Conservation (phyloP, 306 rosid species). For the Rosa lucieae region DNA sequence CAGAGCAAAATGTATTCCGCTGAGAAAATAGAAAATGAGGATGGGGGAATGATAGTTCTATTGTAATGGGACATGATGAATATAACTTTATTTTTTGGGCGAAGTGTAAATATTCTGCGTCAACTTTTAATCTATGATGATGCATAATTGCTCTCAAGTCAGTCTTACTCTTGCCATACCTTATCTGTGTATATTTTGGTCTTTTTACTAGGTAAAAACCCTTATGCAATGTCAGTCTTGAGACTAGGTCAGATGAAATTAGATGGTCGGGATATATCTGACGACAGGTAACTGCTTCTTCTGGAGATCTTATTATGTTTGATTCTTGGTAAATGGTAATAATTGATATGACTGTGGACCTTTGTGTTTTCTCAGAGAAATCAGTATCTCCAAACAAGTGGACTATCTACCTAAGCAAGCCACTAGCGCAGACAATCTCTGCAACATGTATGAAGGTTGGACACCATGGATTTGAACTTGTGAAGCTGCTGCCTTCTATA, state of each 20-base stretch:
- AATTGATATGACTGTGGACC: conserved; percentile 22
- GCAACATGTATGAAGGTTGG: conserved; percentile 99
- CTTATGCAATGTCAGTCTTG: conserved; percentile 77
- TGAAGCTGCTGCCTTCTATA: conserved; percentile 27
- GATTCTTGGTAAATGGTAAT: conserved; percentile 5
- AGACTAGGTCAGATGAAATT: conserved; percentile 88
- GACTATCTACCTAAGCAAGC: conserved; percentile 94
- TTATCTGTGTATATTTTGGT: conserved; percentile 19
- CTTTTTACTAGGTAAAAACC: conserved; percentile 65
- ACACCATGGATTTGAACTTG: conserved; percentile 91
- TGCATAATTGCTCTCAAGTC: background rate
- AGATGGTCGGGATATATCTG: conserved; percentile 73
- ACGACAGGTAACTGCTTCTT: conserved; percentile 54
- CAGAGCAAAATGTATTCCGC: background rate
- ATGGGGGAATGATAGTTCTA: background rate
- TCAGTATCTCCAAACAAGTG: conserved; percentile 75
- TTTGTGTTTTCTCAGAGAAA: conserved; percentile 60
- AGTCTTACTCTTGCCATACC: background rate
- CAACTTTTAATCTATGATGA: background rate
- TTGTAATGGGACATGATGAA: background rate
- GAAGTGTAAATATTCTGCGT: background rate
- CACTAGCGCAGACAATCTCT: conserved; percentile 83
- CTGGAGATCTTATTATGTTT: conserved; percentile 19
- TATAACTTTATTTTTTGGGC: background rate
- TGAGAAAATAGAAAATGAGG: background rate